These are phyloP conservation scores for Penicillium sp. DNA, from an alignment of 2,329 filamentous ascomycete species.

Conservation along the genomic window DNA sequence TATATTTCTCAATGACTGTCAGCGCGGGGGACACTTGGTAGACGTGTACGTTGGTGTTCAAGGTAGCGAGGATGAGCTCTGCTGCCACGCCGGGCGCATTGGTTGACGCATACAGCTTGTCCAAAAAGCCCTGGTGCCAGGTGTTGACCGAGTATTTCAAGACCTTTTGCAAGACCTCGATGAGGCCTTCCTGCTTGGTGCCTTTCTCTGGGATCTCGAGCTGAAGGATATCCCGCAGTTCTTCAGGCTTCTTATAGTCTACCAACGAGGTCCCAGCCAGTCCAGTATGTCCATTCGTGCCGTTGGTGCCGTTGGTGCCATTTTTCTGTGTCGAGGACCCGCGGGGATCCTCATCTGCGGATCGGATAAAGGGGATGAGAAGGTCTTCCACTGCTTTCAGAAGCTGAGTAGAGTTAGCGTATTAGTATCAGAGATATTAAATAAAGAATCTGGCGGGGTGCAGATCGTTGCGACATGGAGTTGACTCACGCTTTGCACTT, in stretches of 20 bases:
- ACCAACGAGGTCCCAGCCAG: conserved; percentile 62
- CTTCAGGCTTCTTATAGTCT: conserved; percentile 60
- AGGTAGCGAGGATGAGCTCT: conserved; percentile 76
- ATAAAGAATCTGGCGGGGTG: not conserved
- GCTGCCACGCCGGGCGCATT: conserved; percentile 83
- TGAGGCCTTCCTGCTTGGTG: conserved; percentile 66
- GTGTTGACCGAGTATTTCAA: conserved; percentile 91
- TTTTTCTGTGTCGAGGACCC: conserved; percentile 15
- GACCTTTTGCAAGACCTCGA: conserved; percentile 68
- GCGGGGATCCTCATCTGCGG: conserved; percentile 39
- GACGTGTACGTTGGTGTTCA: conserved; percentile 95
- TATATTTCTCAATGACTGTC: conserved; percentile 83
- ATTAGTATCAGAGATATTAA: not conserved
- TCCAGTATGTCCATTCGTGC: conserved; percentile 54
- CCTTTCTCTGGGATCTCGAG: conserved; percentile 59
- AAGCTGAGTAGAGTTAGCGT: conserved; percentile 27
- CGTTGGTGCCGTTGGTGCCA: conserved; percentile 24
- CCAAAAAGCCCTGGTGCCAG: conserved; percentile 96
- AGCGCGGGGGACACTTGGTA: conserved; percentile 91
- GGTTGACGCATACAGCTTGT: conserved; percentile 90
- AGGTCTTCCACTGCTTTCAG: conserved; percentile 44
- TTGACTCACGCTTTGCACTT: conserved; percentile 44
- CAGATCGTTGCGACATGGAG: conserved; percentile 1
- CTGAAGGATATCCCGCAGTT: conserved; percentile 56
- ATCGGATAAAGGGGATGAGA: conserved; percentile 47